Conservation (phyloP, 164 flowering plant genomes). For the Umbilicus rupestris region DNA sequence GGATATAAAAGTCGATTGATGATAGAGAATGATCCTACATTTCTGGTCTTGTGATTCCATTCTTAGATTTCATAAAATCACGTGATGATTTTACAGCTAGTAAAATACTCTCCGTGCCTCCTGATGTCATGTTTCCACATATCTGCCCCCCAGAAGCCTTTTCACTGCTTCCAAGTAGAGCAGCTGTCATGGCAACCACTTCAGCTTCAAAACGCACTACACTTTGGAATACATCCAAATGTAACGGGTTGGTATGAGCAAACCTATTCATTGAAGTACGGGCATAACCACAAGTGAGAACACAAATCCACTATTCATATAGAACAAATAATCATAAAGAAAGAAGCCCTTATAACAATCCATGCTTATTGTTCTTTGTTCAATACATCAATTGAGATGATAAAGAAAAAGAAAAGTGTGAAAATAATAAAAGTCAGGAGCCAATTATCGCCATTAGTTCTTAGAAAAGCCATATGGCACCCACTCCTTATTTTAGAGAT, state of each 20-base stretch:
- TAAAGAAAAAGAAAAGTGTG: neutral
- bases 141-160: constrained; percentile 79
- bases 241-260: constrained; percentile 96
- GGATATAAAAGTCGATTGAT: neutral
- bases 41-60: constrained; percentile 77
- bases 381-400: neutral
- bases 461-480: neutral
- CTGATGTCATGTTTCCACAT: constrained; percentile 99
- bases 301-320: neutral
- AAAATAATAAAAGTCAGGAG: neutral
- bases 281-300: neutral
- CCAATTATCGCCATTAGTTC: neutral
- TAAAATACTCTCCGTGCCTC: constrained; percentile 95
- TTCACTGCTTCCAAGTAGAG: constrained; percentile 76
- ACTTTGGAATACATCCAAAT: constrained; percentile 85
- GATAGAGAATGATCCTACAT: constrained; percentile 36
- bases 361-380: no score
- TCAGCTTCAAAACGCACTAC: constrained; percentile 80
- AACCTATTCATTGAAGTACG: constrained; percentile 37
- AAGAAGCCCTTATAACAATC: no score
- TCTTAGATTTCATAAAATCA: constrained; percentile 80
- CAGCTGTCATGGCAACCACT: constrained; percentile 96
- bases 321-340: neutral
- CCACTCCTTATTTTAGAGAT: neutral
- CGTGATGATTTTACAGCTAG: constrained; percentile 89